A percentile compares a stretch with the other conserved stretches of the same genome.
Conservation (phyloP, 208 protist genomes). For the Leishmania tarentolae region DNA sequence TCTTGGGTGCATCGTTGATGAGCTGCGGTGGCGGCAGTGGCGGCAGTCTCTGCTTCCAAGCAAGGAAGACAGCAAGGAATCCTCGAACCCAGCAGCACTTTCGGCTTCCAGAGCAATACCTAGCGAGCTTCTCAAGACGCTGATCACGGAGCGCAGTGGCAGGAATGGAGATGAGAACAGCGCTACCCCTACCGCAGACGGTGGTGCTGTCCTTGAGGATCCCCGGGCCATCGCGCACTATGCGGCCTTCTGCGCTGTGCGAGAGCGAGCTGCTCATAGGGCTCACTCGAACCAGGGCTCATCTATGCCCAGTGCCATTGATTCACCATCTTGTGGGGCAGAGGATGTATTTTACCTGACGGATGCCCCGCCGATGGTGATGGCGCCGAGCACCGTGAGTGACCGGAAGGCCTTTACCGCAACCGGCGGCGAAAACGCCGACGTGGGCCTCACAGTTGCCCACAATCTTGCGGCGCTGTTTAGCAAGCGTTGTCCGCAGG, state of each 20-base stretch:
- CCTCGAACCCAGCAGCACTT: not conserved
- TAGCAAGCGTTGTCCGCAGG: conserved; percentile 8
- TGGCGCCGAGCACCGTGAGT: not conserved
- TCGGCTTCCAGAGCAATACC: not conserved
- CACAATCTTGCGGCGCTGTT: conserved; percentile 36
- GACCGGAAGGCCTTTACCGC: not conserved
- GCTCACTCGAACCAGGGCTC: not conserved
- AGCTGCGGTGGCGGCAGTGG: conserved; percentile 32
- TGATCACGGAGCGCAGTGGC: not conserved
- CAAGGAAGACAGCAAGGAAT: not conserved
- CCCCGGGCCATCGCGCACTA: conserved; percentile 11
- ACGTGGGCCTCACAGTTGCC: conserved; percentile 5
- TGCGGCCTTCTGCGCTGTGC: conserved; percentile 23
- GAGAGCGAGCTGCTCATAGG: conserved; percentile 1
- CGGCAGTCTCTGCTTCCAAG: not conserved
- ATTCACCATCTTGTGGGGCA: not conserved
- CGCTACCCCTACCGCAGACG: not conserved
- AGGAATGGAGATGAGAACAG: not conserved
- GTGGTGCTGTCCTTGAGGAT: not conserved
- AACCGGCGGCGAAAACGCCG: not conserved
- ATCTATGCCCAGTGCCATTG: not conserved
- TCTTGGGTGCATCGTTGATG: conserved; percentile 29
- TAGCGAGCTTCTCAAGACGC: not conserved
- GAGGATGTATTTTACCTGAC: conserved; percentile 26
- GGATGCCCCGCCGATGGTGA: not conserved